These are phyloP conservation scores for Candida neerlandica DNA, from an alignment of 1,139 yeast genomes.

Conservation along the genomic window DNA sequence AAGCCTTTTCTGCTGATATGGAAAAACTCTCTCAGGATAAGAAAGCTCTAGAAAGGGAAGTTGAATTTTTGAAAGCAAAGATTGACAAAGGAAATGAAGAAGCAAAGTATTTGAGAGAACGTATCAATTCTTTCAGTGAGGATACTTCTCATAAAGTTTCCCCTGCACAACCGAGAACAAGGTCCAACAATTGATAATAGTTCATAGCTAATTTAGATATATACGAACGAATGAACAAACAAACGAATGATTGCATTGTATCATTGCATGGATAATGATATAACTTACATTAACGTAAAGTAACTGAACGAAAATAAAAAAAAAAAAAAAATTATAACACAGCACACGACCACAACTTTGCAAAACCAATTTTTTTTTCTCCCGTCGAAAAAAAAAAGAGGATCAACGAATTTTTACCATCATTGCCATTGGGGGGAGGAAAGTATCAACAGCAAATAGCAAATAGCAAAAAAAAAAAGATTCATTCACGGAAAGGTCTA, in stretches of 20 bases:
- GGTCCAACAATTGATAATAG: background rate
- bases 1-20: conserved; percentile 17
- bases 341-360: conserved; percentile 3
- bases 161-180: conserved; percentile 1
- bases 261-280: too few relatives aligned
- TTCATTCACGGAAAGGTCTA: too few relatives aligned
- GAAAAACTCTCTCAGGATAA: conserved; percentile 12
- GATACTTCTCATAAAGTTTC: conserved; percentile 12
- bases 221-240: too few relatives aligned
- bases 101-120: conserved; percentile 16
- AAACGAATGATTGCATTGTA: too few relatives aligned
- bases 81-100: conserved; percentile 16
- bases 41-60: conserved; percentile 14
- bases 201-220: background rate
- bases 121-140: conserved; percentile 11
- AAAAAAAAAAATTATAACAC: background rate
- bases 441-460: background rate
- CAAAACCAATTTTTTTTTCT: conserved; percentile 7
- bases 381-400: background rate
- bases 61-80: conserved; percentile 17
- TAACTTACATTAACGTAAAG: too few relatives aligned
- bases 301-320: too few relatives aligned
- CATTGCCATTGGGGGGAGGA: conserved; percentile 1
- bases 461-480: too few relatives aligned
- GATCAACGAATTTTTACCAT: background rate